A percentile compares a stretch with the other conserved stretches of the same genome.
Evolutionary conservation across 139 green algal genomes (phyloP).

Genomic region (Chlorella sorokiniana): DNA sequence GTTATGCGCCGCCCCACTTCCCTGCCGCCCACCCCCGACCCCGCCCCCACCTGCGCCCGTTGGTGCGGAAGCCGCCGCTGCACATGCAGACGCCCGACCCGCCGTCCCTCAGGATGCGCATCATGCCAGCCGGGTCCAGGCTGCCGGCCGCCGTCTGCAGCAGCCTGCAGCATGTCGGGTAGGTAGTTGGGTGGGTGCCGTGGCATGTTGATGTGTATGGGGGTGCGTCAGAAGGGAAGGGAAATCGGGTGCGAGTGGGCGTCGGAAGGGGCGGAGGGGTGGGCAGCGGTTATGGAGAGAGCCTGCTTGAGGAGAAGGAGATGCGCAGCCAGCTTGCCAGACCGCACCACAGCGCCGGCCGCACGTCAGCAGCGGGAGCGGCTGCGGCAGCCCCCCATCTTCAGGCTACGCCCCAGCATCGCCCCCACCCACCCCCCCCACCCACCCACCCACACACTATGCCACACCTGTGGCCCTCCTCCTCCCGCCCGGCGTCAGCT

Average conservation of each 20-base stretch:
- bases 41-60: conserved; percentile 25
- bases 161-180: conserved; percentile 1
- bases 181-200: background rate
- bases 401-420: background rate
- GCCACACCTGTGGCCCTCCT: conserved; percentile 21
- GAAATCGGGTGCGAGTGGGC: too few relatives aligned
- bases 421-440: background rate
- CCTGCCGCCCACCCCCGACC: background rate
- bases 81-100: conserved; percentile 41
- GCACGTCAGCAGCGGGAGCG: too few relatives aligned
- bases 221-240: too few relatives aligned
- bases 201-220: too few relatives aligned
- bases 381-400: background rate
- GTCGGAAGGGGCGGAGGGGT: too few relatives aligned
- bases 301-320: background rate
- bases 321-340: background rate
- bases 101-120: conserved; percentile 31
- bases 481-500: conserved; percentile 27
- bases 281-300: background rate
- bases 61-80: conserved; percentile 31
- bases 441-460: background rate
- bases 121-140: conserved; percentile 25
- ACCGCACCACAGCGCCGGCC: too few relatives aligned
- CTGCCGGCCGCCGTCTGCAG: background rate
- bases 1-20: background rate